Percentiles rank a stretch among this genome's conserved stretches.
These are phyloP conservation scores for Fusarium nurragi DNA, from an alignment of 2,329 filamentous ascomycete species.

Conservation along the genomic window DNA sequence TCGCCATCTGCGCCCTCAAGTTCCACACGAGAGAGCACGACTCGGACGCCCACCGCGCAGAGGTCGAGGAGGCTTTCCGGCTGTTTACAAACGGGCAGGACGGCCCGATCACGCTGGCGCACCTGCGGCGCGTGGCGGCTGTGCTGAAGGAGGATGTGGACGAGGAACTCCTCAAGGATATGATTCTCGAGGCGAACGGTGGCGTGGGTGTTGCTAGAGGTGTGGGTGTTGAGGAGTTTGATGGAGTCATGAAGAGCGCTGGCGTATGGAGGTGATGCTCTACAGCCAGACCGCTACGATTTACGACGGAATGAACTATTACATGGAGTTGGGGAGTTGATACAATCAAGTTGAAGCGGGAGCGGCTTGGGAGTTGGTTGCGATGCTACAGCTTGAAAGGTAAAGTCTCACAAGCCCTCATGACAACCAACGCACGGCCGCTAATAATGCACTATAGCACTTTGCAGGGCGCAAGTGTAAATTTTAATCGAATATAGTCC, in stretches of 20 bases:
- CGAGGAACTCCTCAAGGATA: conserved; percentile 87
- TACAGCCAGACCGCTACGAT: conserved; percentile 10
- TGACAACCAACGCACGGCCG: background rate
- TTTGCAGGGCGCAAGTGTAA: background rate
- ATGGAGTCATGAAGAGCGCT: conserved; percentile 83
- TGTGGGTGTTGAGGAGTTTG: conserved; percentile 83
- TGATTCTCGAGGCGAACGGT: conserved; percentile 94
- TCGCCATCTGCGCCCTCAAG: conserved; percentile 89
- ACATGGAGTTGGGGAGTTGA: conserved; percentile 15
- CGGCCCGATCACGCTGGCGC: conserved; percentile 77
- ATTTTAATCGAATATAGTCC: background rate
- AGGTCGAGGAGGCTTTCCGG: conserved; percentile 83
- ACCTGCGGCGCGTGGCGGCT: conserved; percentile 81
- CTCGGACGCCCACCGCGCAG: conserved; percentile 65
- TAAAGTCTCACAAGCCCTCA: background rate
- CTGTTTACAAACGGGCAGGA: conserved; percentile 73
- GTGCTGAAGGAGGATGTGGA: conserved; percentile 85
- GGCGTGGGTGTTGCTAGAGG: conserved; percentile 75
- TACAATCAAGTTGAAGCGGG: background rate
- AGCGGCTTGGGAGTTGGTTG: background rate
- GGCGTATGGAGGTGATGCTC: conserved; percentile 77
- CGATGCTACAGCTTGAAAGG: conserved; percentile 1
- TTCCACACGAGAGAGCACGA: conserved; percentile 69
- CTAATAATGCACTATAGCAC: conserved; percentile 1
- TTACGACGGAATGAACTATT: conserved; percentile 32